Evolutionary conservation across 805 yeast genomes (phyloP).

Genomic region (Myxozyma kluyveri): DNA sequence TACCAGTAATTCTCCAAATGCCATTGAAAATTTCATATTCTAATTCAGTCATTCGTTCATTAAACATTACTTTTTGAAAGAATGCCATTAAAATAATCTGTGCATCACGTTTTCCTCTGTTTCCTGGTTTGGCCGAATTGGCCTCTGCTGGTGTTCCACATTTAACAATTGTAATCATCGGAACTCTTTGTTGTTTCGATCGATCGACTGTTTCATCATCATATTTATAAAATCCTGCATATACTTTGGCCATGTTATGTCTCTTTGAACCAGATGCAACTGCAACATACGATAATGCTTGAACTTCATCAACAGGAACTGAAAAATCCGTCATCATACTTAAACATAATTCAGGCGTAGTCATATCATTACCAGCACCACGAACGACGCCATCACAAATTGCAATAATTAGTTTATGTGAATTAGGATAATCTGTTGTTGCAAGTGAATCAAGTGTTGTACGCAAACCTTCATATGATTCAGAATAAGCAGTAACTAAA

Average conservation of each 20-base stretch:
- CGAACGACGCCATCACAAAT: constrained; percentile 93
- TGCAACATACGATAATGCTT: constrained; percentile 85
- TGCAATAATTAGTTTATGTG: constrained; percentile 81
- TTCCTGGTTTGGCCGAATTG: constrained; percentile 72
- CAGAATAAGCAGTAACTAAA: constrained; percentile 91
- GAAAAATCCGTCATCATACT: constrained; percentile 81
- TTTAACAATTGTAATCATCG: constrained; percentile 70
- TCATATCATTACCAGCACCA: constrained; percentile 84
- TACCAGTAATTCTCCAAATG: constrained; percentile 80
- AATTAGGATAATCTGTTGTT: constrained; percentile 93
- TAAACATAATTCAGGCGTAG: constrained; percentile 88
- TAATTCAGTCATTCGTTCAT: constrained; percentile 89
- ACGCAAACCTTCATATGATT: constrained; percentile 80
- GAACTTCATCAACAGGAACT: constrained; percentile 68
- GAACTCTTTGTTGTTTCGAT: constrained; percentile 79
- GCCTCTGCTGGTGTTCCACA: constrained; percentile 89
- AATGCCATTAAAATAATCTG: constrained; percentile 90
- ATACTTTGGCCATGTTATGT: constrained; percentile 96
- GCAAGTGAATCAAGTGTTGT: constrained; percentile 88
- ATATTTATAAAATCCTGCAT: constrained; percentile 89
- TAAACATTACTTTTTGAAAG: constrained; percentile 80
- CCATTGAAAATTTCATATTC: constrained; percentile 73
- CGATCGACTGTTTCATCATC: constrained; percentile 69
- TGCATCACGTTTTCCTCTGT: constrained; percentile 94
- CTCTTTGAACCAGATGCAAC: constrained; percentile 93